These are phyloP conservation scores for Paratinospora sagittata DNA, from an alignment of 164 flowering plant species.

Conservation along the genomic window DNA sequence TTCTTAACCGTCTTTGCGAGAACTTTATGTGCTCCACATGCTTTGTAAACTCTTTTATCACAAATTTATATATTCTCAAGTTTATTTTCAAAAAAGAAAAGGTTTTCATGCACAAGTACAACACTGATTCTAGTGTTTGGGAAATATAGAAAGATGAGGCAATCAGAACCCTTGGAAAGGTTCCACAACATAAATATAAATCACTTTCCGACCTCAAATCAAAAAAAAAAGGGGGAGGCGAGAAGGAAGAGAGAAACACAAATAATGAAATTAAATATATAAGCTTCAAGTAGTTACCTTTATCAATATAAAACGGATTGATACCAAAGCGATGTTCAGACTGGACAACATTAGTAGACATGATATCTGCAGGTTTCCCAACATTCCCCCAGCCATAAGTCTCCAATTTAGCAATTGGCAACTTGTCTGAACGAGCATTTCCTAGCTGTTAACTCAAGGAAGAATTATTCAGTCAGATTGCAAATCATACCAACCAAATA, in stretches of 20 bases:
- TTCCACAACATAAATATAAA: background rate
- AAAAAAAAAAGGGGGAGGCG: background rate
- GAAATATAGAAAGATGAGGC: background rate
- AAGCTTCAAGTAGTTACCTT: slow-evolving; percentile 33
- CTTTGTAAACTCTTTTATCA: too few species aligned
- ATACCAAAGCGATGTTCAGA: slow-evolving; percentile 61
- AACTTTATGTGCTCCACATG: too few species aligned
- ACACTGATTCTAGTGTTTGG: too few species aligned
- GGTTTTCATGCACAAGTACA: too few species aligned
- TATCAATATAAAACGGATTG: slow-evolving; percentile 66
- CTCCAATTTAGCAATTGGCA: slow-evolving; percentile 29
- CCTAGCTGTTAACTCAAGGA: background rate
- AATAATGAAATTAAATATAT: background rate
- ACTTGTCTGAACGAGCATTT: background rate
- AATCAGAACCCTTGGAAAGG: background rate
- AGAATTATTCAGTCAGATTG: background rate
- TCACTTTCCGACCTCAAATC: background rate
- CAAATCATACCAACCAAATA: background rate
- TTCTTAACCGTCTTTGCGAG: too few species aligned
- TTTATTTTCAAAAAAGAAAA: too few species aligned
- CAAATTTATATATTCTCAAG: too few species aligned
- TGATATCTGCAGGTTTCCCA: slow-evolving; percentile 13
- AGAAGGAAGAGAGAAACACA: background rate
- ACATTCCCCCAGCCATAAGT: slow-evolving; percentile 70
- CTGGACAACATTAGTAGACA: slow-evolving; percentile 18